Evolutionary conservation across 495 filamentous ascomycete genomes (phyloP), one percentile per base, ranked within the genome.

Genomic region (Hypoxylon rickii): DNA sequence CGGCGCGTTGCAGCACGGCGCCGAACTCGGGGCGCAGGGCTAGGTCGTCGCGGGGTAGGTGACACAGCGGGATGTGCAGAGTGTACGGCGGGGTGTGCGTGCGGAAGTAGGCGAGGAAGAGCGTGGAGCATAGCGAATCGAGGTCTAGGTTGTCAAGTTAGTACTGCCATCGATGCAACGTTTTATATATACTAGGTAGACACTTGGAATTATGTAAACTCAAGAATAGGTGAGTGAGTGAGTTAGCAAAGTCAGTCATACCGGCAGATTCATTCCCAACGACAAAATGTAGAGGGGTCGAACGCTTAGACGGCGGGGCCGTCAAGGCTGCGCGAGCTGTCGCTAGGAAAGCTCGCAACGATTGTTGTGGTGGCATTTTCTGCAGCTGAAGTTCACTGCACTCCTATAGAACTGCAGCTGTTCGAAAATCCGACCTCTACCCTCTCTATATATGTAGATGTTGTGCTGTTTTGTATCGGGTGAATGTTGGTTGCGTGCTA

Each of bases 91-190:
- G 70, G 3, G 68, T 66, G 62, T 78, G 71, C 36, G 80, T 84
- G 50, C 85, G 84, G 51, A 95, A 80, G 73, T 96, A 97, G 36
- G 93, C 87, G 40, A 89, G 89, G 37, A 96, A 69, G n/a, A 97
- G 73, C 12, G 92, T 83, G 29, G 84, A 89, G 70, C 89, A 88
- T 47, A 97, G 82, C 10, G 95, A 96, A 73, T 98, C 94, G 64
- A 98, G 86, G 67, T 98, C 94, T 81, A 72, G 2, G 6, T 31
- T 17, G 6, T 31, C 16, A 12, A 0, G 10, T 29, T 18, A 21
- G 31, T 40, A n/a, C 21, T 7, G 16, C 15, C n/a, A 11, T n/a
- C 26, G 11, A 17, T 38, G 15, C 18, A 38, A 2, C 2, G n/a
- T 17, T 38, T 11, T 19, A 18, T 3, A 3, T 11, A n/a, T n/a